Conservation (phyloP, 2,329 filamentous ascomycete genomes). For the Raffaelea albimanens region DNA sequence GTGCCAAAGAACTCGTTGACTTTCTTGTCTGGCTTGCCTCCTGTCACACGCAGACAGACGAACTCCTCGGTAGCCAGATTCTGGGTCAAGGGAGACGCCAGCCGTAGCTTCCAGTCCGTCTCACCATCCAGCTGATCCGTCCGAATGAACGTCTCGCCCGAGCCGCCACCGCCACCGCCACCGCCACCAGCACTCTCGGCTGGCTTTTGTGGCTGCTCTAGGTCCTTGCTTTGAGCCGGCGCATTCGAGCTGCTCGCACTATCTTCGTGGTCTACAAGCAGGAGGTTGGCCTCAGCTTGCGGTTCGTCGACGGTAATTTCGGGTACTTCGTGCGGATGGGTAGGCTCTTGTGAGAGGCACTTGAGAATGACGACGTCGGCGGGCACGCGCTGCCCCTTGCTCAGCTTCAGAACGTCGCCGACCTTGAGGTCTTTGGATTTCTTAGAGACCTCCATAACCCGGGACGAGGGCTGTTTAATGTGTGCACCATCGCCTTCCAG, state of each 20-base stretch:
- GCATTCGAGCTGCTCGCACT: background rate
- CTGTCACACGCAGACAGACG: constrained; percentile 59
- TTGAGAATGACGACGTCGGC: constrained; percentile 92
- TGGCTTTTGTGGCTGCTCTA: constrained; percentile 18
- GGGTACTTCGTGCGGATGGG: constrained; percentile 20
- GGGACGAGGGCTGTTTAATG: constrained; percentile 31
- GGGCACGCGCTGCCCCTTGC: constrained; percentile 86
- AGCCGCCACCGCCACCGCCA: constrained; percentile 29
- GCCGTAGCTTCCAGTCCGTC: constrained; percentile 93
- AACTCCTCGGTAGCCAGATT: constrained; percentile 65
- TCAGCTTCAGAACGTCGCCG: constrained; percentile 87
- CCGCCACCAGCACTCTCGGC: too few relatives aligned
- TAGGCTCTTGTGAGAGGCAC: constrained; percentile 35
- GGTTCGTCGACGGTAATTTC: constrained; percentile 27
- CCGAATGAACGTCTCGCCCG: constrained; percentile 88
- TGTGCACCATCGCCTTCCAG: constrained; percentile 30
- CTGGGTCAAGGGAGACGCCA: constrained; percentile 82
- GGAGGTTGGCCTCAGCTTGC: background rate
- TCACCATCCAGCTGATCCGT: constrained; percentile 97
- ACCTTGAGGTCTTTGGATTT: constrained; percentile 85
- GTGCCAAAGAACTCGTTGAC: constrained; percentile 96
- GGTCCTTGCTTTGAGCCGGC: background rate
- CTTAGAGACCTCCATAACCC: constrained; percentile 59
- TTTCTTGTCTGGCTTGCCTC: constrained; percentile 82
- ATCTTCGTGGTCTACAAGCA: constrained; percentile 4